Evolutionary conservation across 331 rosid genomes (phyloP).

Genomic region (Cydonia oblonga): DNA sequence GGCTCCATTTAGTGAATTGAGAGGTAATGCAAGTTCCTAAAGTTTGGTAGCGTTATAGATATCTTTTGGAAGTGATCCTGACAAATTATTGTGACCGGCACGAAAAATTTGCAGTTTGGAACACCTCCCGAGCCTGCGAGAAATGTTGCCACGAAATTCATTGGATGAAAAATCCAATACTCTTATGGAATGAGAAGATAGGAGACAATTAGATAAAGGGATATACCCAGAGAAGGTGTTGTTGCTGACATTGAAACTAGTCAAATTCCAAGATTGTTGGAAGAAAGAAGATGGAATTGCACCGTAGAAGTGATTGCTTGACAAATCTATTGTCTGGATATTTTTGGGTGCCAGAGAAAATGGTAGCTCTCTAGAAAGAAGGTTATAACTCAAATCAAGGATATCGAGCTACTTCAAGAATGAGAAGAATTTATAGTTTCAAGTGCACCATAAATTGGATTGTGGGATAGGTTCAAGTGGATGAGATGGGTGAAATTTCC

Average conservation of each 20-base stretch:
- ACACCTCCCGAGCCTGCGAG: neutral
- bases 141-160: neutral
- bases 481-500: too few species aligned
- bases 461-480: too few species aligned
- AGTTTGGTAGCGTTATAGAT: neutral
- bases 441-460: too few species aligned
- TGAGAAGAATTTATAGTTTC: too few species aligned
- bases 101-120: accelerated
- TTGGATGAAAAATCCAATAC: neutral
- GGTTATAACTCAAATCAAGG: too few species aligned
- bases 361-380: too few species aligned
- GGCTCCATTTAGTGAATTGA: too few species aligned
- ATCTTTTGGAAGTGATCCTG: neutral
- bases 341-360: too few species aligned
- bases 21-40: neutral
- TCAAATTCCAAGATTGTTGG: neutral
- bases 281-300: neutral
- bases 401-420: too few species aligned
- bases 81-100: too few species aligned
- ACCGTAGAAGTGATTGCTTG: neutral
- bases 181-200: neutral
- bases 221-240: neutral
- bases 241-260: neutral
- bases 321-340: too few species aligned
- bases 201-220: neutral